These are phyloP conservation scores for Suillus occidentalis DNA, from an alignment of 768 basidiomycete species.

Conservation along the genomic window DNA sequence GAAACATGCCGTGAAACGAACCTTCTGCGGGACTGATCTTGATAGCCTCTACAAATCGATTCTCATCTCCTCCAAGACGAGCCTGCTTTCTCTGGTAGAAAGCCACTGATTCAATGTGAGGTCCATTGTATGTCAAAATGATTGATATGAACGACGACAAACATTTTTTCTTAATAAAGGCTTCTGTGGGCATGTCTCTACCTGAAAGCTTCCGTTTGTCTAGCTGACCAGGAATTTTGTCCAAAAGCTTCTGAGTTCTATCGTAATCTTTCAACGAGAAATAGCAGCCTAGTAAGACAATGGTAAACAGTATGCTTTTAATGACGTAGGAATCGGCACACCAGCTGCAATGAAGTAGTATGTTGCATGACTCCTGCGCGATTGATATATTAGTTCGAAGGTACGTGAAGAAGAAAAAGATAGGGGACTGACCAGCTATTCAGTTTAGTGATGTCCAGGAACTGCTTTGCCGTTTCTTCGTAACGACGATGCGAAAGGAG, in stretches of 20 bases:
- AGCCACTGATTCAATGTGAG: slow-evolving; percentile 45
- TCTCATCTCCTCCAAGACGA: slow-evolving; percentile 51
- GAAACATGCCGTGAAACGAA: slow-evolving; percentile 26
- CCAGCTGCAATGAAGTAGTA: slow-evolving; percentile 80
- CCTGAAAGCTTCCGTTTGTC: slow-evolving; percentile 62
- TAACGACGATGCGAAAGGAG: slow-evolving; percentile 64
- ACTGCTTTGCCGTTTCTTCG: slow-evolving; percentile 64
- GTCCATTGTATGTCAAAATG: neutral
- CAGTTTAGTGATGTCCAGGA: slow-evolving; percentile 60
- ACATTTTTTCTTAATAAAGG: slow-evolving; percentile 78
- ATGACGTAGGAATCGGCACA: slow-evolving; percentile 14
- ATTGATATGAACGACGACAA: slow-evolving; percentile 22
- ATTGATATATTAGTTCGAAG: neutral
- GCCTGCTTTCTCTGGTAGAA: slow-evolving; percentile 74
- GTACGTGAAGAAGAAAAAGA: neutral
- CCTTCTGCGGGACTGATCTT: slow-evolving; percentile 73
- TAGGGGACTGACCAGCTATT: slow-evolving; percentile 66
- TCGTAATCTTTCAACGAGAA: slow-evolving; percentile 53
- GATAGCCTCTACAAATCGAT: slow-evolving; percentile 52
- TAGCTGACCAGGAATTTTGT: slow-evolving; percentile 59
- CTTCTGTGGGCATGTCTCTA: slow-evolving; percentile 74
- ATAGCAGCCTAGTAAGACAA: slow-evolving; percentile 51
- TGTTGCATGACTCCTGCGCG: slow-evolving; percentile 69
- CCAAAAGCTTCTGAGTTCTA: slow-evolving; percentile 61
- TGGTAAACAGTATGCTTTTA: neutral